Percentiles rank a stretch among this genome's conserved stretches.
These are phyloP conservation scores for Wickerhamomyces bisporus DNA, from an alignment of 805 yeast species.

Conservation along the genomic window DNA sequence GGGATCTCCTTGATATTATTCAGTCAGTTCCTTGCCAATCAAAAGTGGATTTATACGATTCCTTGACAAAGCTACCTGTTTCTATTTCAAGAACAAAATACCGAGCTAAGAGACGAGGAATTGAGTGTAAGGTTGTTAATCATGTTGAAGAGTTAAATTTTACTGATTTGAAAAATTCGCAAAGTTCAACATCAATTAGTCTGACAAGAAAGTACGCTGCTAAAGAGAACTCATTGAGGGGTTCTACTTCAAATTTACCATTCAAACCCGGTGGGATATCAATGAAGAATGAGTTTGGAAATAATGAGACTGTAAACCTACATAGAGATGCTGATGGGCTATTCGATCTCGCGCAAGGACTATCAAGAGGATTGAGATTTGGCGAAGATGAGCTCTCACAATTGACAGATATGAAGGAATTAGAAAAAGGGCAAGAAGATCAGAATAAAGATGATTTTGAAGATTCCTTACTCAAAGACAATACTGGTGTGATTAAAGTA, in stretches of 20 bases:
- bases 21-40: constrained; percentile 47
- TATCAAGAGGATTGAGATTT: constrained; percentile 58
- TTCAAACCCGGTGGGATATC: constrained; percentile 90
- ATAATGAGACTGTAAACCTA: constrained; percentile 35
- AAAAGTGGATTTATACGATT: constrained; percentile 18
- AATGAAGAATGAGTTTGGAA: constrained; percentile 24
- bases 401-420: constrained; percentile 18
- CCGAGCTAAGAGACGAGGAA: constrained; percentile 68
- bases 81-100: constrained; percentile 58
- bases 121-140: constrained; percentile 61
- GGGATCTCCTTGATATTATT: constrained; percentile 67
- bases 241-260: constrained; percentile 73
- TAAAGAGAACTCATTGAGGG: constrained; percentile 57
- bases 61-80: constrained; percentile 52
- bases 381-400: constrained; percentile 1
- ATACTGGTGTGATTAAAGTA: constrained; percentile 3
- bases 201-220: constrained; percentile 63
- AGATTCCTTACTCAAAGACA: neutral
- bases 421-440: constrained; percentile 29
- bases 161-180: constrained; percentile 38
- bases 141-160: constrained; percentile 59
- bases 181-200: constrained; percentile 67
- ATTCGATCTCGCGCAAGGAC: constrained; percentile 79
- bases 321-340: constrained; percentile 73
- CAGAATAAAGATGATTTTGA: constrained; percentile 9